Conservation (phyloP, 2,329 filamentous ascomycete species). For the Nannizzia gypsea region DNA sequence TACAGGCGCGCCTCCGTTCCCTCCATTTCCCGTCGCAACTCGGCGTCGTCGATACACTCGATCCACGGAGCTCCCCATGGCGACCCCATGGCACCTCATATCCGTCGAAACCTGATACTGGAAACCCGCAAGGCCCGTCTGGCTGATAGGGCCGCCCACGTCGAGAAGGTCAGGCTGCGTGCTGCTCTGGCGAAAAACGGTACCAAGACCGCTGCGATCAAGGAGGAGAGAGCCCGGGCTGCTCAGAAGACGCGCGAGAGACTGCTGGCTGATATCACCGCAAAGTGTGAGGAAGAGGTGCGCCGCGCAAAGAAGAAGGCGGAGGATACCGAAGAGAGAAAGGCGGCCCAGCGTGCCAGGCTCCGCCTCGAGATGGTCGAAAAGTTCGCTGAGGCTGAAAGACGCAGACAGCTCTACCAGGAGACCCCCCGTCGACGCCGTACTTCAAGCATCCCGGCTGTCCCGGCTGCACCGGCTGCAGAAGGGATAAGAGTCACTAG, state of each 20-base stretch:
- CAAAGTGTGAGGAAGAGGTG: conserved; percentile 55
- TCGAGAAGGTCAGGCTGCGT: conserved; percentile 52
- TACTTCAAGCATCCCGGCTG: conserved; percentile 41
- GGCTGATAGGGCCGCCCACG: conserved; percentile 53
- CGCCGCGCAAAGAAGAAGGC: conserved; percentile 54
- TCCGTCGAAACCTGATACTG: conserved; percentile 53
- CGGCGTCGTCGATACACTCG: conserved; percentile 52
- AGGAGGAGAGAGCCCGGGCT: conserved; percentile 51
- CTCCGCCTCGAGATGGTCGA: conserved; percentile 52
- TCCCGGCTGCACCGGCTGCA: conserved; percentile 27
- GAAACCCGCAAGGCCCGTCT: conserved; percentile 52
- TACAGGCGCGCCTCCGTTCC: conserved; percentile 47
- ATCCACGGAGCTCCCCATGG: conserved; percentile 32
- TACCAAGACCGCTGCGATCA: conserved; percentile 41
- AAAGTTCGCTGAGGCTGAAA: conserved; percentile 52
- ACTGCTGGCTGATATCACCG: conserved; percentile 51
- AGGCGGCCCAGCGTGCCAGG: conserved; percentile 49
- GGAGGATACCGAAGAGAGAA: conserved; percentile 53
- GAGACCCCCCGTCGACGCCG: conserved; percentile 39
- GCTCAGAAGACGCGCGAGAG: conserved; percentile 53
- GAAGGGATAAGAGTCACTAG: conserved; percentile 25
- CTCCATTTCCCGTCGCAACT: conserved; percentile 52
- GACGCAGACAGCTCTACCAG: conserved; percentile 40
- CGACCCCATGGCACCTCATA: conserved; percentile 51
- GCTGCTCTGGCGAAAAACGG: conserved; percentile 51